Evolutionary conservation across 2,329 filamentous ascomycete genomes (phyloP), one percentile per base, ranked within the genome.

Genomic region (Arthroderma sp.): DNA sequence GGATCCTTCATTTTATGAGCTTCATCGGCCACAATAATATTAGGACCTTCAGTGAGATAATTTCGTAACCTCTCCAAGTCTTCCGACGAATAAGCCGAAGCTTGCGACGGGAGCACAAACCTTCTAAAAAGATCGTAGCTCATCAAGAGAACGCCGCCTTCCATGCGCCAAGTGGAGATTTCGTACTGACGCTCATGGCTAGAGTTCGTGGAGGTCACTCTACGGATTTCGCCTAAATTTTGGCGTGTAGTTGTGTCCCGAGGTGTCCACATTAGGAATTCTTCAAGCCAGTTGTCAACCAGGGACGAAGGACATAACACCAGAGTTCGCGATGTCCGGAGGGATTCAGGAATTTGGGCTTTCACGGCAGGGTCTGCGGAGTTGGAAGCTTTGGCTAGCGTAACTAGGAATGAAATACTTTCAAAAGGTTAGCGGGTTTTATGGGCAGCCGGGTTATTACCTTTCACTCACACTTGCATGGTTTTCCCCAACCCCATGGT

Each of bases 401-500:
- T 80, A 10, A 83, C 73, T 4, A 95, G 72, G n/a, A 94, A 67
- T 0, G 86, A 83, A 48, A 94, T 86, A 4, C 71, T 72, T 31
- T 22, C 8, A 29, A 6, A 28, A 9, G 36, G 30, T 31, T 30
- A 15, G 15, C 15, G 15, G 15, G 15, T 22, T 22, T 22, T 22
- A 22, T 3, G 15, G 15, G 15, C 15, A 22, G 15, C 15, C 15
- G 15, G 3, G 15, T 22, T 22, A 22, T 22, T 22, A 22, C 15
- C 15, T 22, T 22, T 22, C 32, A 65, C 68, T 64, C 63, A 72
- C 68, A 86, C 77, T 65, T 94, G 87, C 80, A 94, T 86, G 0
- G 87, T 93, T 66, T 94, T 95, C 10, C 87, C 87, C 2, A 94
- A 66, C 1, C 88, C 88, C 87, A 94, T 94, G 0, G 84, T 86